phyloP scores from a whole-genome alignment of 345 rosid genomes.

The Luvunga scandens region DNA sequence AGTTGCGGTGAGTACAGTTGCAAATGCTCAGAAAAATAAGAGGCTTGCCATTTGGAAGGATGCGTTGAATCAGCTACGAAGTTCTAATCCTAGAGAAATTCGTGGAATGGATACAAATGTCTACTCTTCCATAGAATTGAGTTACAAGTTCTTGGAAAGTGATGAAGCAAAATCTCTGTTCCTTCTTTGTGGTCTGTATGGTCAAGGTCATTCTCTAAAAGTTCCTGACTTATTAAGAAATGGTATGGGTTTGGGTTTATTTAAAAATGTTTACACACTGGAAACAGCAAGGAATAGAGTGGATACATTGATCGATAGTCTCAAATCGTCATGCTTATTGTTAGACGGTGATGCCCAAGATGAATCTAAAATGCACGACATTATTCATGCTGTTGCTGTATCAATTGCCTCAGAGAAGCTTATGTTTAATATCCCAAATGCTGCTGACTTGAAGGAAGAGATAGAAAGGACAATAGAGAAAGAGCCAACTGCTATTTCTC shows the following conservation, averaged over 20 bases:
- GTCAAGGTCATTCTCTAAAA: fast-evolving
- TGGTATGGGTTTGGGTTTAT: constrained; percentile 16
- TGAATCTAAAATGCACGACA: background rate
- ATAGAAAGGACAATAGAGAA: background rate
- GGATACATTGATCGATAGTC: background rate
- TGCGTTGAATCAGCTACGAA: no score
- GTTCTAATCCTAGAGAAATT: no score
- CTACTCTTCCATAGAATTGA: no score
- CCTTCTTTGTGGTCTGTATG: background rate
- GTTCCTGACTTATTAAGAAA: background rate
- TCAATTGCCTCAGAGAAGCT: constrained; percentile 6
- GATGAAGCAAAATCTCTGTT: background rate
- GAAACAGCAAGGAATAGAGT: constrained; percentile 1
- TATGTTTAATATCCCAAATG: background rate
- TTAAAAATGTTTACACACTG: background rate
- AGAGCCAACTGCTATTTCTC: background rate
- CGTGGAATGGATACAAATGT: fast-evolving
- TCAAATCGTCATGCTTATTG: constrained; percentile 19
- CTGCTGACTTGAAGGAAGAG: background rate
- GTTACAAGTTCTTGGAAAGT: background rate
- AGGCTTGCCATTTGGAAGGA: no score
- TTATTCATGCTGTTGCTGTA: background rate
- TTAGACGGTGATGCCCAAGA: background rate
- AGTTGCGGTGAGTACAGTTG: no score
- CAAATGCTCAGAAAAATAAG: no score